Conservation (phyloP, 805 yeast genomes). For the Candida dajiaensis region DNA sequence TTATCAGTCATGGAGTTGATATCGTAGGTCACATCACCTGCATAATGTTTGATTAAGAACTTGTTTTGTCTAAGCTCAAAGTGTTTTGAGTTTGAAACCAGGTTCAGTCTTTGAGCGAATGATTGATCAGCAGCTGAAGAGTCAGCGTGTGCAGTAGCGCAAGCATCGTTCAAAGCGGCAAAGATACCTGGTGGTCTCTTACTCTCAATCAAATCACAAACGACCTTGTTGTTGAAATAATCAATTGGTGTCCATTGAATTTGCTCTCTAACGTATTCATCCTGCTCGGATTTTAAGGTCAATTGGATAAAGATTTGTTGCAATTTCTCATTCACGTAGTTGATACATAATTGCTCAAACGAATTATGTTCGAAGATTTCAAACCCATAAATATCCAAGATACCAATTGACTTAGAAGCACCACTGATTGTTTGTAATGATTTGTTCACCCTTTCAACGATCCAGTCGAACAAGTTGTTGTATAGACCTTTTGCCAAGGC, state of each 20-base stretch:
- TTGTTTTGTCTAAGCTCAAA: constrained; percentile 85
- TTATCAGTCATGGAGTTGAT: constrained; percentile 90
- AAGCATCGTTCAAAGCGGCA: constrained; percentile 94
- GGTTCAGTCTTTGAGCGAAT: constrained; percentile 83
- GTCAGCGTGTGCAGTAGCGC: constrained; percentile 98
- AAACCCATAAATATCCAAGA: constrained; percentile 92
- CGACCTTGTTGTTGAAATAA: constrained; percentile 92
- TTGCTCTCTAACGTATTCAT: constrained; percentile 91
- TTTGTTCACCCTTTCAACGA: constrained; percentile 82
- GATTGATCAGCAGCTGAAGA: constrained; percentile 95
- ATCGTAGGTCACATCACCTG: constrained; percentile 96
- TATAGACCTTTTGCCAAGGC: constrained; percentile 93
- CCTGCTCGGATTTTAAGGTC: constrained; percentile 95
- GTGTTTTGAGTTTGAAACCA: constrained; percentile 78
- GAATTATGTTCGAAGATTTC: constrained; percentile 94
- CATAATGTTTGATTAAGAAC: constrained; percentile 91
- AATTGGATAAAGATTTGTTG: constrained; percentile 96
- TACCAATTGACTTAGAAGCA: constrained; percentile 74
- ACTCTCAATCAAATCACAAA: constrained; percentile 93
- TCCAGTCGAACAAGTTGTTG: constrained; percentile 93
- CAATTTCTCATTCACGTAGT: constrained; percentile 90
- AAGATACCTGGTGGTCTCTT: constrained; percentile 94
- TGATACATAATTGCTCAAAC: constrained; percentile 92
- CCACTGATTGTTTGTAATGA: constrained; percentile 57
- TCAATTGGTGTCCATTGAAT: constrained; percentile 97